These are phyloP conservation scores for Beauveria sp. DNA, from an alignment of 2,329 filamentous ascomycete genomes.

Conservation along the genomic window DNA sequence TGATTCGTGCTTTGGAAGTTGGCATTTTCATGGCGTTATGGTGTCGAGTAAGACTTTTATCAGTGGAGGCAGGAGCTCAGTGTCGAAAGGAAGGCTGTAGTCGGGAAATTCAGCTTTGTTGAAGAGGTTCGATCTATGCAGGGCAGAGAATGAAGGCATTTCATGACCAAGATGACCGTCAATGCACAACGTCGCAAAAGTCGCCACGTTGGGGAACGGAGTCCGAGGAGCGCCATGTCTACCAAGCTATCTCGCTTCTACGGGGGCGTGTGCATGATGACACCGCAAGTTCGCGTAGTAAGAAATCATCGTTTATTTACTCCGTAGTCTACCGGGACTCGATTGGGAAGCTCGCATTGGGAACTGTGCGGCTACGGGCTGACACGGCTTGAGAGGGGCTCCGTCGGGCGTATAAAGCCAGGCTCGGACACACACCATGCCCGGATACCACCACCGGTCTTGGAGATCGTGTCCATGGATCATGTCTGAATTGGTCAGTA, in stretches of 20 bases:
- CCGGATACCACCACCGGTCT: not conserved
- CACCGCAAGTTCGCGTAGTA: not conserved
- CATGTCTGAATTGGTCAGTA: too few relatives aligned
- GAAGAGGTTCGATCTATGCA: not conserved
- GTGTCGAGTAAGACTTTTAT: not conserved
- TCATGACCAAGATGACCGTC: not conserved
- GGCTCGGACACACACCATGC: not conserved
- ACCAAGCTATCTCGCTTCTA: not conserved
- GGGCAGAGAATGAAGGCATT: not conserved
- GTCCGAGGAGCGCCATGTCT: not conserved
- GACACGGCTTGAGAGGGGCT: not conserved
- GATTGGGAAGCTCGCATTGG: not conserved
- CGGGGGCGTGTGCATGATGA: not conserved
- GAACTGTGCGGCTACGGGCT: not conserved
- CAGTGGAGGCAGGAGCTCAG: not conserved
- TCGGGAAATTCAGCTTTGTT: not conserved
- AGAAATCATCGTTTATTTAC: not conserved
- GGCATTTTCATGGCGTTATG: conserved; percentile 6
- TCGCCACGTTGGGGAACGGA: not conserved
- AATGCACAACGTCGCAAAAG: not conserved
- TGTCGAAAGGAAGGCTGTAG: not conserved
- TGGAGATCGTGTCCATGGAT: not conserved
- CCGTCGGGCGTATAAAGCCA: not conserved
- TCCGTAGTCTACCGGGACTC: not conserved
- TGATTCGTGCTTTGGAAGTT: not conserved